phyloP scores from a whole-genome alignment of 129 eudicot species.

The Deinandra increscens region DNA sequence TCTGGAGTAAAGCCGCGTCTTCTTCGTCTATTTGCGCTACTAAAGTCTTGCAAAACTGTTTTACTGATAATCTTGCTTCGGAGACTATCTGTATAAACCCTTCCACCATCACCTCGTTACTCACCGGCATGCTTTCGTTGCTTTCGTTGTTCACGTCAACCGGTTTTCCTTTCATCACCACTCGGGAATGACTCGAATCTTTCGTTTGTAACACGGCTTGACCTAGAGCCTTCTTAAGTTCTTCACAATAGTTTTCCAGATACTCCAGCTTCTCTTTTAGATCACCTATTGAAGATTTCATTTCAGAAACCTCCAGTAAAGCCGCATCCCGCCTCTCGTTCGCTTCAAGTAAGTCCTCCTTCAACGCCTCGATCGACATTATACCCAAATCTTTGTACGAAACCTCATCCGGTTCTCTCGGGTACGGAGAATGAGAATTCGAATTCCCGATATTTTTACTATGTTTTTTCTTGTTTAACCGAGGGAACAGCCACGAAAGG shows the following conservation, averaged over 20 bases:
- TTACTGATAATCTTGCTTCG: constrained; percentile 84
- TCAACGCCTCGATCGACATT: constrained; percentile 55
- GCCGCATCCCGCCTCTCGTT: constrained; percentile 73
- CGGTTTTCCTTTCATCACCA: constrained; percentile 34
- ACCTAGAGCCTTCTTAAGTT: constrained; percentile 67
- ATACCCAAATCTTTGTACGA: constrained; percentile 51
- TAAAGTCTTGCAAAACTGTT: constrained; percentile 79
- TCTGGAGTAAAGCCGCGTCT: constrained; percentile 50
- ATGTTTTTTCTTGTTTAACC: constrained; percentile 71
- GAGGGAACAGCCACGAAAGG: constrained; percentile 80
- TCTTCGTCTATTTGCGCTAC: constrained; percentile 61
- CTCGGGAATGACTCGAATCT: constrained; percentile 25
- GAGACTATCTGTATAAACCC: constrained; percentile 91
- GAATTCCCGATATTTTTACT: constrained; percentile 35
- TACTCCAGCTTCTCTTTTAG: constrained; percentile 63
- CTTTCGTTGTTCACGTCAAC: constrained; percentile 36
- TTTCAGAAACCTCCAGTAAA: constrained; percentile 58
- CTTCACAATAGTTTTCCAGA: constrained; percentile 81
- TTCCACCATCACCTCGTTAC: constrained; percentile 84
- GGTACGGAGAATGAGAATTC: constrained; percentile 58
- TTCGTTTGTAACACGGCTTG: constrained; percentile 57
- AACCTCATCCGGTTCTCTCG: constrained; percentile 48
- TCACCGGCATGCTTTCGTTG: constrained; percentile 75
- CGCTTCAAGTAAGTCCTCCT: constrained; percentile 70
- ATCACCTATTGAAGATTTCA: constrained; percentile 78